These are phyloP conservation scores for Chenopodium suecicum DNA, from an alignment of 148 eudicot genomes.

Conservation along the genomic window DNA sequence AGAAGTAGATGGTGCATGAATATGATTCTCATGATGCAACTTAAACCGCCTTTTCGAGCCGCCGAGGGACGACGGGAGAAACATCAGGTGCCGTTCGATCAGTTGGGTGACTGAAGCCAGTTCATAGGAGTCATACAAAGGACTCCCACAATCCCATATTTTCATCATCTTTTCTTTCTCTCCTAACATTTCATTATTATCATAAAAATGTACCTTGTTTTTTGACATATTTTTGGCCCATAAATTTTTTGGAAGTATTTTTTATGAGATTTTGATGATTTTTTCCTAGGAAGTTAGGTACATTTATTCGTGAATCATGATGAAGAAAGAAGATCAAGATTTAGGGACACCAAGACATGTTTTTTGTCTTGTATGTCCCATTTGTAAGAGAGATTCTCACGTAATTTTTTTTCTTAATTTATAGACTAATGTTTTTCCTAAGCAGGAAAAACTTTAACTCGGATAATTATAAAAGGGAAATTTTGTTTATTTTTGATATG, in stretches of 20 bases:
- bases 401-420: conserved; percentile 13
- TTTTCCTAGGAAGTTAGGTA: too few relatives aligned
- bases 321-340: not conserved
- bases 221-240: conserved; percentile 13
- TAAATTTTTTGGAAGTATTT: not conserved
- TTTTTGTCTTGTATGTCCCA: conserved; percentile 31
- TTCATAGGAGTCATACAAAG: conserved; percentile 71
- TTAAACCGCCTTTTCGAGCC: conserved; percentile 30
- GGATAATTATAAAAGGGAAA: not conserved
- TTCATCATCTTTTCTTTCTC: conserved; percentile 10
- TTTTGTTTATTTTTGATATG: too few relatives aligned
- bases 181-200: not conserved
- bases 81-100: conserved; percentile 53
- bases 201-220: not conserved
- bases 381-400: conserved; percentile 16
- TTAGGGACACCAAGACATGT: conserved; percentile 30
- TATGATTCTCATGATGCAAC: conserved; percentile 15
- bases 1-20: conserved; percentile 1
- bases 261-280: too few relatives aligned
- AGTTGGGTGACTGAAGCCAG: conserved; percentile 41
- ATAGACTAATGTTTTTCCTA: conserved; percentile 4
- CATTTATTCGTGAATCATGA: not conserved
- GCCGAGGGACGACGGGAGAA: conserved; percentile 32
- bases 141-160: conserved; percentile 80
- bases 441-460: not conserved